A percentile compares a stretch with the other conserved stretches of the same genome.
Evolutionary conservation across 1,284 basidiomycete genomes (phyloP).

Genomic region (Rhodotorula glutinis): DNA sequence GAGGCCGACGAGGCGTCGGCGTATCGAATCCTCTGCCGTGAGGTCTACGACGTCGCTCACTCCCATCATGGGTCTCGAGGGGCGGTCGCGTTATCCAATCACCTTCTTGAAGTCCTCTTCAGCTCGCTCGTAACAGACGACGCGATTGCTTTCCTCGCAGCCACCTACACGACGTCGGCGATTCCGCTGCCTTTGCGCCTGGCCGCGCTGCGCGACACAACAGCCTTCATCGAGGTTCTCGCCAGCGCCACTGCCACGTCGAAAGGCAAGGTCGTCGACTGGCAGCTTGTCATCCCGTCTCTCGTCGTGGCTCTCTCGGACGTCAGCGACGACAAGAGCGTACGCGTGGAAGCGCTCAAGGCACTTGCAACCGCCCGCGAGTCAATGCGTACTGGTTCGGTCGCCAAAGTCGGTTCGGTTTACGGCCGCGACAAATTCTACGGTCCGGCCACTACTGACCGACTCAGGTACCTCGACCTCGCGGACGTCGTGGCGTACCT

Average conservation of each 20-base stretch:
- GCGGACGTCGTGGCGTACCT: constrained; percentile 68
- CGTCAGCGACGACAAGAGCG: constrained; percentile 49
- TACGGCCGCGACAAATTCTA: constrained; percentile 83
- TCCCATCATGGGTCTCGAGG: constrained; percentile 45
- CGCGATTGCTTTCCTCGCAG: constrained; percentile 73
- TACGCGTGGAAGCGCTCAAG: constrained; percentile 64
- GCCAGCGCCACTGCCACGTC: constrained; percentile 48
- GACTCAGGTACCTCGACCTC: constrained; percentile 75
- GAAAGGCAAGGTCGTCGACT: constrained; percentile 55
- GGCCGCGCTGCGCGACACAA: constrained; percentile 73
- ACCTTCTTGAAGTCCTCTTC: constrained; percentile 66
- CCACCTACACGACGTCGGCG: constrained; percentile 57
- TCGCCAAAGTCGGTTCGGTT: constrained; percentile 49
- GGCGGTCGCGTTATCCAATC: constrained; percentile 55
- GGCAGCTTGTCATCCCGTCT: constrained; percentile 80
- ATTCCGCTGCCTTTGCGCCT: constrained; percentile 56
- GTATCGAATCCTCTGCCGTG: constrained; percentile 16
- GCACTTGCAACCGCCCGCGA: constrained; percentile 59
- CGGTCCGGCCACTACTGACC: constrained; percentile 59
- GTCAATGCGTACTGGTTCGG: constrained; percentile 46
- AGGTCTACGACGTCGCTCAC: constrained; percentile 64
- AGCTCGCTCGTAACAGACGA: constrained; percentile 62
- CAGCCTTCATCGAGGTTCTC: constrained; percentile 56
- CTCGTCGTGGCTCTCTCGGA: constrained; percentile 66
- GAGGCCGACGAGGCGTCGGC: background rate